These are phyloP conservation scores for Solanum lycopersicoides DNA, from an alignment of 257 asterid genomes.

Conservation along the genomic window DNA sequence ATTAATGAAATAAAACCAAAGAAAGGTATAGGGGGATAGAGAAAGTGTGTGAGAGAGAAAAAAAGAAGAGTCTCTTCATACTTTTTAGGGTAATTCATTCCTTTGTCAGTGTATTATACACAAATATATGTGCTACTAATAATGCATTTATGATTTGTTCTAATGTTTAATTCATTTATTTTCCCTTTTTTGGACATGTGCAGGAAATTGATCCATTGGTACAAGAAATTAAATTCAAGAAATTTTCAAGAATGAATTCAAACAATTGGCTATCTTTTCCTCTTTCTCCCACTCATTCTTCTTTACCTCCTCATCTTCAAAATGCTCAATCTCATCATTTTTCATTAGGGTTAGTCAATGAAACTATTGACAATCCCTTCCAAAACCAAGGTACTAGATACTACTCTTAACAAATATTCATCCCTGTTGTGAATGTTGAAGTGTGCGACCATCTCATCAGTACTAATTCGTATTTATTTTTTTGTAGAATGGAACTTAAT, in stretches of 20 bases:
- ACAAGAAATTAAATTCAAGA: slow-evolving; percentile 7
- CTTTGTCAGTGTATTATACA: slow-evolving; percentile 9
- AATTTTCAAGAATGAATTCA: slow-evolving; percentile 43
- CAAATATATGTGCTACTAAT: slow-evolving; percentile 9
- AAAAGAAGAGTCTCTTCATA: background rate
- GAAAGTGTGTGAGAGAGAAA: background rate
- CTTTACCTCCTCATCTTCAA: slow-evolving; percentile 39
- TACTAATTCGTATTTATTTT: background rate
- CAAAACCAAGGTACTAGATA: slow-evolving; percentile 46
- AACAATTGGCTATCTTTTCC: slow-evolving; percentile 90
- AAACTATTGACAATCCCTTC: slow-evolving; percentile 43
- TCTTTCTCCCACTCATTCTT: slow-evolving; percentile 57
- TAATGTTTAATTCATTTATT: background rate
- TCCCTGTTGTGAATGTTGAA: background rate
- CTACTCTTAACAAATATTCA: background rate
- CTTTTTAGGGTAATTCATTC: slow-evolving; percentile 22
- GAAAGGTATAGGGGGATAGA: slow-evolving; percentile 4
- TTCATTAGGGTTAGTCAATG: slow-evolving; percentile 64
- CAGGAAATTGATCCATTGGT: slow-evolving; percentile 28
- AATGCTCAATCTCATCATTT: slow-evolving; percentile 46
- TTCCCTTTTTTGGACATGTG: slow-evolving; percentile 16
- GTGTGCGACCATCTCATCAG: background rate
- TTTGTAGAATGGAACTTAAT: slow-evolving; percentile 58
- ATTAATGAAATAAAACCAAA: background rate
- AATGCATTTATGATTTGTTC: slow-evolving; percentile 9